A percentile compares a stretch with the other conserved stretches of the same genome.
phyloP scores from a whole-genome alignment of 805 yeast genomes.

The Candida xiaguanensis region DNA sequence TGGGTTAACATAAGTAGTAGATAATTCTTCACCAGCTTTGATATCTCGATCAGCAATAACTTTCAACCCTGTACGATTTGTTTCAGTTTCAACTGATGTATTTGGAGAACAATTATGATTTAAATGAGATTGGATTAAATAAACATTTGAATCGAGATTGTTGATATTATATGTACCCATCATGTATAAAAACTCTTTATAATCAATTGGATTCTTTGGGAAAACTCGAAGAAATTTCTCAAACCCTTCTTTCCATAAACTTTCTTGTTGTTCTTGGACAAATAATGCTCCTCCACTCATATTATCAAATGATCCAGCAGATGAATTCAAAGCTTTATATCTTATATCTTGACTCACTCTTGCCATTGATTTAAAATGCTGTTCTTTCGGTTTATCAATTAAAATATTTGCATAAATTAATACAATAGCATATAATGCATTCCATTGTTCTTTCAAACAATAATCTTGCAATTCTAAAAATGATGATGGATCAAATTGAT shows the following conservation, averaged over 20 bases:
- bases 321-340: constrained; percentile 54
- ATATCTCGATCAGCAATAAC: constrained; percentile 59
- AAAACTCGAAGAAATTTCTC: constrained; percentile 49
- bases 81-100: constrained; percentile 46
- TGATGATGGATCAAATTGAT: constrained; percentile 38
- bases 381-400: constrained; percentile 36
- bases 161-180: constrained; percentile 75
- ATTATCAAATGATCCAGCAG: constrained; percentile 50
- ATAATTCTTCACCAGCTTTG: constrained; percentile 61
- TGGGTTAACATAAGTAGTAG: constrained; percentile 70
- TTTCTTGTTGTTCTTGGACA: constrained; percentile 52
- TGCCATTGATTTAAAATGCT: constrained; percentile 63
- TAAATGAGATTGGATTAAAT: constrained; percentile 60
- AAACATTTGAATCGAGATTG: constrained; percentile 62
- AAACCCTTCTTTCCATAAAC: constrained; percentile 58
- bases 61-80: constrained; percentile 50
- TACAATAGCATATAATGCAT: constrained; percentile 64
- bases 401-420: constrained; percentile 47
- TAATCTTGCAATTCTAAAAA: constrained; percentile 58
- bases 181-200: constrained; percentile 55
- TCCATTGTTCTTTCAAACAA: constrained; percentile 64
- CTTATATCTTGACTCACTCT: constrained; percentile 64
- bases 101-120: constrained; percentile 79
- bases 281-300: constrained; percentile 52
- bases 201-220: constrained; percentile 32